Base-by-base conservation (phyloP, 208 protist genomes). In the Naegleria fowleri region DNA sequence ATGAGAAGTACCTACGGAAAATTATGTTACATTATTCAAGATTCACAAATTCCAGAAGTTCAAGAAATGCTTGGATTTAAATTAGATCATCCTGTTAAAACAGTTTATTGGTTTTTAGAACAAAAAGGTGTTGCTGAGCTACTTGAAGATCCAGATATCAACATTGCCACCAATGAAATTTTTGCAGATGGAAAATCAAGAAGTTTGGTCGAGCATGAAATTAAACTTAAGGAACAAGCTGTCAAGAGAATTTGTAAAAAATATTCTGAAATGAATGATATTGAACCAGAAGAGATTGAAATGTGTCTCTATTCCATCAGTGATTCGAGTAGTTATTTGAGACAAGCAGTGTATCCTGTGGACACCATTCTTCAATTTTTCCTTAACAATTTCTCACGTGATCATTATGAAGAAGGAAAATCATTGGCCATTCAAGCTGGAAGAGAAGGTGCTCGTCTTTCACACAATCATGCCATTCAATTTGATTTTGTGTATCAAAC, bases 401-500 rank as follows among this genome's bases (percentile, higher is more conserved):
- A 85, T 79, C 90, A 86, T n/a, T 91, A 92, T 33, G 79, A 91
- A 29, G 95, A 94, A 11, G 95, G 94, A 89, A 19, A 90, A 9
- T 84, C 91, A 29, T 91, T 98, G 40, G 94, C 93, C 51, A 98
- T 98, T 90, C 92, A 94, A 48, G 95, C 97, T 88, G 96, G 96
- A 58, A 90, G 90, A 7, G 92, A 92, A n/a, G 97, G 98, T 13
- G 95, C 97, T 6, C 96, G 97, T 90, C 95, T 99, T 43, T 96
- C 96, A 29, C 98, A 99, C 91, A 94, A 88, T 55, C 98, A 99
- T 94, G 51, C n/a, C 48, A 91, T 83, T 40, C 98, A 99, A 92
- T 99, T 95, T 92, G 87, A 96, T 59, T 99, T 99, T 93, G 98
- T 98, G 16, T 91, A 94, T 58, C 98, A 99, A 93, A 98, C 98